A percentile compares a stretch with the other conserved stretches of the same genome.
phyloP scores from a whole-genome alignment of 2,329 filamentous ascomycete species.

The Colletotrichum sp. region DNA sequence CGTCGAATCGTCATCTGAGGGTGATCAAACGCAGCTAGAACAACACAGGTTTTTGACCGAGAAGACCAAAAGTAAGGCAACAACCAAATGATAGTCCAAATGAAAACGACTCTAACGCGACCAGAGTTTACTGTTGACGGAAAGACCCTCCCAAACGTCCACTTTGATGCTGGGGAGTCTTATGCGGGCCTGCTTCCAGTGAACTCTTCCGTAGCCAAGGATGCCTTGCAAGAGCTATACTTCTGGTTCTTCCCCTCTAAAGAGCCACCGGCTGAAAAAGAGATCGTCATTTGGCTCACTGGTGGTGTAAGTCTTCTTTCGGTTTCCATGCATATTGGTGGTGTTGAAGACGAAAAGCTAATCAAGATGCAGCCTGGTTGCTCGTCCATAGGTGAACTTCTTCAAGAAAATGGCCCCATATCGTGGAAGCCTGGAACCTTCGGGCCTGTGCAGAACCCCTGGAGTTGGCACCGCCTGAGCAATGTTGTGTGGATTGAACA shows the following conservation, averaged over 20 bases:
- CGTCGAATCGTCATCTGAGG: neutral
- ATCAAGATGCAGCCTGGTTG: slow-evolving; percentile 50
- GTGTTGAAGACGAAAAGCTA: neutral
- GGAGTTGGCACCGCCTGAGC: slow-evolving; percentile 76
- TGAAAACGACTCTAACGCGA: neutral
- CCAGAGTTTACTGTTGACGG: slow-evolving; percentile 69
- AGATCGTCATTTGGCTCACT: slow-evolving; percentile 68
- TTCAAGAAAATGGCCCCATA: slow-evolving; percentile 81
- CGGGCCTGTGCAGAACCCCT: slow-evolving; percentile 68
- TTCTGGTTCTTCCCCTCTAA: slow-evolving; percentile 68
- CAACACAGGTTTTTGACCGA: neutral
- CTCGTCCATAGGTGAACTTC: slow-evolving; percentile 68
- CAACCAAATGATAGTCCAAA: neutral
- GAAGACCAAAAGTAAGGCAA: neutral
- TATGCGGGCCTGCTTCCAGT: slow-evolving; percentile 68
- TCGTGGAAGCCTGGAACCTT: slow-evolving; percentile 73
- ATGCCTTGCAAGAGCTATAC: slow-evolving; percentile 52
- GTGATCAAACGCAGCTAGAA: neutral
- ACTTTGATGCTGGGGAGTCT: slow-evolving; percentile 71
- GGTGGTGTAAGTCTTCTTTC: slow-evolving; percentile 43
- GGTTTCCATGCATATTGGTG: rapidly evolving
- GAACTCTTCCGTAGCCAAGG: slow-evolving; percentile 44
- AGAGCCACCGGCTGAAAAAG: slow-evolving; percentile 55
- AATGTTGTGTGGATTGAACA: slow-evolving; percentile 81
- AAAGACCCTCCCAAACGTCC: slow-evolving; percentile 67